Conservation (phyloP, 768 basidiomycete species). For the Kwoniella dendrophila region DNA sequence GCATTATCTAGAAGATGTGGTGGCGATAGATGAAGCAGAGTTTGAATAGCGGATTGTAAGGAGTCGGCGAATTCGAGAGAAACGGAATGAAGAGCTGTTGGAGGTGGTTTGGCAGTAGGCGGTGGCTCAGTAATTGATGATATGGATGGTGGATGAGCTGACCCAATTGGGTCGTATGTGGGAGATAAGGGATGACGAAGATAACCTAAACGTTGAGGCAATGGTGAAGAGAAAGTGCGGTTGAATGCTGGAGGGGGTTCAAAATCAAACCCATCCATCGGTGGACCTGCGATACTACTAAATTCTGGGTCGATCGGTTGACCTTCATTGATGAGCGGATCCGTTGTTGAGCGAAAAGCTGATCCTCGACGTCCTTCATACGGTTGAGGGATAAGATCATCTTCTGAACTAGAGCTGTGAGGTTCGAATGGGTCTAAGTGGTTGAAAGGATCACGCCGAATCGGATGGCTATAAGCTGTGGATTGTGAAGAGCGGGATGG, state of each 20-base stretch:
- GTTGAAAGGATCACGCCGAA: slow-evolving; percentile 29
- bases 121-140: slow-evolving; percentile 13
- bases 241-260: slow-evolving; percentile 63
- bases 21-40: slow-evolving; percentile 84
- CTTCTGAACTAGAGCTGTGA: slow-evolving; percentile 23
- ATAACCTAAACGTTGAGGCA: slow-evolving; percentile 75
- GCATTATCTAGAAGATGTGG: slow-evolving; percentile 87
- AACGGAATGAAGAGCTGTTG: slow-evolving; percentile 57
- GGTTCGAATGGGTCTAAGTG: slow-evolving; percentile 20
- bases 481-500: slow-evolving; percentile 9
- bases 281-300: slow-evolving; percentile 12
- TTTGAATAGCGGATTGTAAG: slow-evolving; percentile 86
- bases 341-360: slow-evolving; percentile 17
- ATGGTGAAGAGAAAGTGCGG: slow-evolving; percentile 76
- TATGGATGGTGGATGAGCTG: slow-evolving; percentile 22
- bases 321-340: slow-evolving; percentile 23
- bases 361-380: slow-evolving; percentile 7
- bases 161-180: slow-evolving; percentile 13
- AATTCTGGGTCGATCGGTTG: slow-evolving; percentile 31
- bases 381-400: slow-evolving; percentile 3
- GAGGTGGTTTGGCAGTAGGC: slow-evolving; percentile 14
- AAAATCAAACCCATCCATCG: slow-evolving; percentile 21
- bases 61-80: slow-evolving; percentile 88
- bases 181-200: slow-evolving; percentile 66
- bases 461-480: slow-evolving; percentile 10